Evolutionary conservation across 140 eudicot genomes (phyloP), one percentile per base, ranked within the genome.

Genomic region (Senecio squalidus): DNA sequence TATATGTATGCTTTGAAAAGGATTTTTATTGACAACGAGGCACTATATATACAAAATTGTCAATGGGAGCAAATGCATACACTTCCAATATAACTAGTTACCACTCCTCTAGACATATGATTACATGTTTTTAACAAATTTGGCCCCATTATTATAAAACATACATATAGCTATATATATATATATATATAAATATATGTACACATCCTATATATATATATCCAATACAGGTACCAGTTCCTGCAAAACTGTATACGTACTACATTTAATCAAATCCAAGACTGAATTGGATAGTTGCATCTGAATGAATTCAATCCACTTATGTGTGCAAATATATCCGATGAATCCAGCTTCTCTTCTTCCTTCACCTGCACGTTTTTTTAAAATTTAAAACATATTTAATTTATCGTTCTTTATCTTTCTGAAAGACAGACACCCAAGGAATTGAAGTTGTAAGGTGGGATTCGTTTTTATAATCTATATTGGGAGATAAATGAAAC

Each of bases 231-330:
- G 77, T 47, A 46, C 36, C 20, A 39, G 59, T 55, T 64, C 72
- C 69, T 64, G 67, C 77, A 72, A 72, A 72, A 72, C 54, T 72
- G 67, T n/a, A n/a, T n/a, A n/a, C n/a, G n/a, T 64, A 72, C 61
- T 50, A 50, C 45, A 44, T 59, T 36, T 44, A 22, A 53, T 88
- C 78, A 84, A 41, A 77, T 85, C 97, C 94, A 85, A 46, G 89
- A 82, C 48, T 85, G 97, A 54, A 89, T 76, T 25, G 89, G 81
- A 54, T 78, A 78, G 78, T 78, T 85, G 89, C 89, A 82, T 66
- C 83, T 80, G 80, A 82, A 86, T 17, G 97, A 83, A 57, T 80
- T 80, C 30, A 89, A 76, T n/a, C 82, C 89, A 52, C 79, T 76
- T 13, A 90, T 67, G 20, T 82, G 94, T 51, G 90, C 72, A 76